Conservation (phyloP, 495 filamentous ascomycete species). For the Cercophora sp. region DNA sequence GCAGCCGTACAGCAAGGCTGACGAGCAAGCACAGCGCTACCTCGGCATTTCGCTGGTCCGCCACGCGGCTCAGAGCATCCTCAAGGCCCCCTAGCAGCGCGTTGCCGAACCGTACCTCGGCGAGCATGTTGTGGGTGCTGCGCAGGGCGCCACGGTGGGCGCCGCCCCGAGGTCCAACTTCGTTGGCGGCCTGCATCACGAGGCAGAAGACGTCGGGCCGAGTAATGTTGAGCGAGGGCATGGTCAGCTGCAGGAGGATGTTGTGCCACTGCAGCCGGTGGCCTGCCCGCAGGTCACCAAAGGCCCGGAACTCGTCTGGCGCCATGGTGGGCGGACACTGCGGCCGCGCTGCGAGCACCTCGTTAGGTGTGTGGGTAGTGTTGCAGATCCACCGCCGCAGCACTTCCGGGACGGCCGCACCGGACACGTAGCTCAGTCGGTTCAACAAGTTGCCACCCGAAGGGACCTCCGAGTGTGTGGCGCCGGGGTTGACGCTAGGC, state of each 20-base stretch:
- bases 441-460: not conserved
- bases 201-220: constrained; percentile 42
- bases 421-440: no score
- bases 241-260: constrained; percentile 46
- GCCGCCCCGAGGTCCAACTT: constrained; percentile 41
- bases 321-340: constrained; percentile 40
- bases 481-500: not conserved
- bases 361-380: constrained; percentile 32
- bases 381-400: constrained; percentile 38
- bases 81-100: no score
- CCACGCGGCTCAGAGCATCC: no score
- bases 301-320: constrained; percentile 48
- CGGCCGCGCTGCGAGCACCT: constrained; percentile 43
- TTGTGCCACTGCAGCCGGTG: constrained; percentile 52
- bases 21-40: no score
- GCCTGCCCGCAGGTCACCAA: constrained; percentile 46
- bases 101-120: no score
- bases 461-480: not conserved
- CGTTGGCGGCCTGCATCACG: constrained; percentile 46
- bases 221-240: constrained; percentile 43
- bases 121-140: no score
- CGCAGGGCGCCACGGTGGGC: no score
- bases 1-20: no score
- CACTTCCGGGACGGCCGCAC: no score
- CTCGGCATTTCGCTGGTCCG: no score